Evolutionary conservation across 495 filamentous ascomycete genomes (phyloP).

Genomic region (Tuber umbilicatum): DNA sequence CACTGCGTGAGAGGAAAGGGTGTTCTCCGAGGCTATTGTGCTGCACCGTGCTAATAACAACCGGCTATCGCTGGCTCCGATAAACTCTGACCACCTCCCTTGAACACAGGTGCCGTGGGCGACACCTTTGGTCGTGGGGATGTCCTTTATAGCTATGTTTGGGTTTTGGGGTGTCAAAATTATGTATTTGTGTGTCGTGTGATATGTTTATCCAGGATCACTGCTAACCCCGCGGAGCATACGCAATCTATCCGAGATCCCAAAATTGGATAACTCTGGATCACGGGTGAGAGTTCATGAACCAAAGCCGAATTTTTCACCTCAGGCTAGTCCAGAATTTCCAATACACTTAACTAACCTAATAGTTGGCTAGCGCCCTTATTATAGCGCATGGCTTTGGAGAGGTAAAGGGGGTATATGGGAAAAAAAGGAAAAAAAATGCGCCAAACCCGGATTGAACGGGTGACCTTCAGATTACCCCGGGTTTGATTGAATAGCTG

Average conservation of each 20-base stretch:
- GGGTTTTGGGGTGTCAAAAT: background rate
- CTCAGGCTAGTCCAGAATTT: background rate
- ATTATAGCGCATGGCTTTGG: background rate
- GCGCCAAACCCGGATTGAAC: conserved; percentile 16
- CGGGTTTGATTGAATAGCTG: conserved; percentile 1
- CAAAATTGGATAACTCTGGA: background rate
- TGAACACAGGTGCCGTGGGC: too few relatives aligned
- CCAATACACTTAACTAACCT: background rate
- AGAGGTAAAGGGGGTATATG: too few relatives aligned
- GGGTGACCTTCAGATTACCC: conserved; percentile 16
- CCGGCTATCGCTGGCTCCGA: too few relatives aligned
- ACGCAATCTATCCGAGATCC: background rate
- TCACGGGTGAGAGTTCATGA: background rate
- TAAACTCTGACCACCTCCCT: too few relatives aligned
- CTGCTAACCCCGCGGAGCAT: background rate
- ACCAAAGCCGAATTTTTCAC: background rate
- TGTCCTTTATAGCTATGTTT: background rate
- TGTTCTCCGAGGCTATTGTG: too few relatives aligned
- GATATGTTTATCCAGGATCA: background rate
- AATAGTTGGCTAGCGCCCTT: background rate
- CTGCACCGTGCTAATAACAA: too few relatives aligned
- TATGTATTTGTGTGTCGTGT: background rate
- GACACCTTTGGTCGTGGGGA: conserved; percentile 1
- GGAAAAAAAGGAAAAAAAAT: background rate
- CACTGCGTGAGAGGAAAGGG: too few relatives aligned